phyloP scores from a whole-genome alignment of 2,329 filamentous ascomycete genomes.

The Cladosporium halotolerans region DNA sequence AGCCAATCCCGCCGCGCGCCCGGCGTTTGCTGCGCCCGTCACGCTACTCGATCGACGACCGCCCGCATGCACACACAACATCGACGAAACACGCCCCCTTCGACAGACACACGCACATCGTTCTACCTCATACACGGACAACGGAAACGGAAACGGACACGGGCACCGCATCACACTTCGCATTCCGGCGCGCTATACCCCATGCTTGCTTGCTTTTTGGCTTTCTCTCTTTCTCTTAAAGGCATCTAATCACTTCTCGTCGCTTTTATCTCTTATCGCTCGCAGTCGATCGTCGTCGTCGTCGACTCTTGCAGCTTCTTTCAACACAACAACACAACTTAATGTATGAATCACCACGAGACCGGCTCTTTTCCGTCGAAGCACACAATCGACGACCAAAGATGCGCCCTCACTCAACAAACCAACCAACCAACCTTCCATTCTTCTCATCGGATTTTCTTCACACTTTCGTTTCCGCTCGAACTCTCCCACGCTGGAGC shows the following conservation, averaged over 20 bases:
- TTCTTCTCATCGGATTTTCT: too few species aligned
- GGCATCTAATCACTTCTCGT: neutral
- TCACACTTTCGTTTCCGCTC: too few species aligned
- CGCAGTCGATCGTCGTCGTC: neutral
- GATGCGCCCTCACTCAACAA: too few species aligned
- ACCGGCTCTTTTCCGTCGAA: neutral
- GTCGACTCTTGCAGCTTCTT: neutral
- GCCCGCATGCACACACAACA: neutral
- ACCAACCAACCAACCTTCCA: too few species aligned
- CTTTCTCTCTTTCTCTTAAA: neutral
- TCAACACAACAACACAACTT: neutral
- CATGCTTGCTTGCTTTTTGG: neutral
- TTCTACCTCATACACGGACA: neutral
- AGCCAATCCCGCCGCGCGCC: neutral
- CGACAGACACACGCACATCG: neutral
- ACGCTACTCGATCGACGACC: too few species aligned
- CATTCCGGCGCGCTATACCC: constrained; percentile 11
- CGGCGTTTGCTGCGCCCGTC: too few species aligned
- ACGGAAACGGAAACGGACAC: too few species aligned
- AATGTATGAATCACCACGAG: constrained; percentile 10
- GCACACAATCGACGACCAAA: too few species aligned
- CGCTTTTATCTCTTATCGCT: neutral
- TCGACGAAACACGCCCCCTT: neutral
- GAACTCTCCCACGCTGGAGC: too few species aligned
- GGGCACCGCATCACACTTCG: neutral